Percentiles rank a stretch among this genome's conserved stretches.
phyloP scores from a whole-genome alignment of 257 asterid species.

The Primulina eburnea region DNA sequence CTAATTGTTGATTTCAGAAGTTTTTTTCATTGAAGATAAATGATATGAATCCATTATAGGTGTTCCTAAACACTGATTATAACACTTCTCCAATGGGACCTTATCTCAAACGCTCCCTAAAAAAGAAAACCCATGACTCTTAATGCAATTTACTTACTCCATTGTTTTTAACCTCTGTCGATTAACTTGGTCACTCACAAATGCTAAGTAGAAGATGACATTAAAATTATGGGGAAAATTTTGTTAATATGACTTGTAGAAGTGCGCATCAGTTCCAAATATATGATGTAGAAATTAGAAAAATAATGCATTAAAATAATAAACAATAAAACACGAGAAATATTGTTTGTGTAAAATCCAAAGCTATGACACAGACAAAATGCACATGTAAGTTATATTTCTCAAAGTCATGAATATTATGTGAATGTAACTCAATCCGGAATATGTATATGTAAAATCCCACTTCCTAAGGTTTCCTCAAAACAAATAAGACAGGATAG shows the following conservation, averaged over 20 bases:
- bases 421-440: constrained; percentile 11
- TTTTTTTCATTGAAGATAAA: no score
- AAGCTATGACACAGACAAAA: not conserved
- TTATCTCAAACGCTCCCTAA: not conserved
- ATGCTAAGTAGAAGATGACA: no score
- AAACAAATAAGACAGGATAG: not conserved
- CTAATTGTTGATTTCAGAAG: no score
- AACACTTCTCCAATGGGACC: not conserved
- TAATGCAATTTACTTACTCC: no score
- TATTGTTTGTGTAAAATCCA: constrained; percentile 8
- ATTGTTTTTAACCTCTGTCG: no score
- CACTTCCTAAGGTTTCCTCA: not conserved
- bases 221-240: no score
- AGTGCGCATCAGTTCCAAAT: no score
- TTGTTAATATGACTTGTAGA: no score
- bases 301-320: no score
- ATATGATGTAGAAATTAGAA: no score
- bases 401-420: not conserved
- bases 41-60: not conserved
- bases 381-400: not conserved
- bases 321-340: not conserved
- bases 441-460: not conserved
- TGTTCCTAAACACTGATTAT: not conserved
- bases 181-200: no score
- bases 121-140: not conserved